Base-by-base conservation (phyloP, 805 yeast genomes). In the Cyberlindnera saturnus region DNA sequence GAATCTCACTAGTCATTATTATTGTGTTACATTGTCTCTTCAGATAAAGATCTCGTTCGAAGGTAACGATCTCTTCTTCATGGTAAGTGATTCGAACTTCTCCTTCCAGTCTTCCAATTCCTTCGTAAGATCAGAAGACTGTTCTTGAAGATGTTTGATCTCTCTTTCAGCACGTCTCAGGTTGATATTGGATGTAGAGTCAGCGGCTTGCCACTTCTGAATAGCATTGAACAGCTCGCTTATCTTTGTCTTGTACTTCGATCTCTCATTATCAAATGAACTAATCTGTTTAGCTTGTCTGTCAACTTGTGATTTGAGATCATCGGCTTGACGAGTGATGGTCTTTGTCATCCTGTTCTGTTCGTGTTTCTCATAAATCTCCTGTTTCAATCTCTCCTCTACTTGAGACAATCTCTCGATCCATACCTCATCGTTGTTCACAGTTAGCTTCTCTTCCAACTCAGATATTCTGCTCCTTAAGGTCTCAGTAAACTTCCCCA, bases 381-480 rank as follows among this genome's bases (percentile, higher is more conserved):
- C 71, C 7, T 63, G 49, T 33, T 74, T 73, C 10, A 82, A 59
- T 37, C 74, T 70, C 13, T 60, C 62, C 42, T 80, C 85, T 40
- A 85, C 62, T 15, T 69, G 74, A 19, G 67, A 63, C 9, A 82
- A 68, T 48, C 82, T 77, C 3, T 64, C 57, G 39, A 75, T 69
- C 87, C 90, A 84, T 46, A 69, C 59, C 17, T 67, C 74, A 49
- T 76, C 71, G 52, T 80, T 82, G 33, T 73, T 73, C 23, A 72
- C 67, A 43, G 71, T 70, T 18, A 76, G 60, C 45, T 75, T 74
- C 1, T 63, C 65, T 50, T 81, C 81, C 23, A 76, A 55, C 6
- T 64, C 67, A 26, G 66, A 59, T 10, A 77, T 64, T 50, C 76
- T 75, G 14, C 46, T 43, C 41, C 65, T 70, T 48, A 84, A 61